Percentiles rank a stretch among this genome's conserved stretches.
phyloP scores from a whole-genome alignment of 371 early-diverging fungal genomes.

The Mucor indicus region DNA sequence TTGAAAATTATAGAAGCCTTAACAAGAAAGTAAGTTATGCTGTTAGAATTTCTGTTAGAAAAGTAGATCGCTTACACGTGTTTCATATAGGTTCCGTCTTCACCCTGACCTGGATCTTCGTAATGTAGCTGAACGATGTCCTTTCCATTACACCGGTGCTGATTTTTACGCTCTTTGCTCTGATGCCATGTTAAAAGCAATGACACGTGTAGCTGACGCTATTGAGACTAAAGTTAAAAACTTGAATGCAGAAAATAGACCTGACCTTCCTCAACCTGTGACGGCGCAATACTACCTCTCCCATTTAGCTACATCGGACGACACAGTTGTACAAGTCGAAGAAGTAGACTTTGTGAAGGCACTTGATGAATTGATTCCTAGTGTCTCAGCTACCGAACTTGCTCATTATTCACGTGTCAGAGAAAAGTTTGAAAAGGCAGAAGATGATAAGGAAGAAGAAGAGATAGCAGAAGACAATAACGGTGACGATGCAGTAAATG shows the following conservation, averaged over 20 bases:
- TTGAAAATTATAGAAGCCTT: constrained; percentile 86
- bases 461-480: background rate
- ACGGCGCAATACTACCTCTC: constrained; percentile 85
- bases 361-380: constrained; percentile 81
- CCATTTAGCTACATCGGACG: constrained; percentile 63
- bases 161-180: constrained; percentile 98
- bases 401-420: constrained; percentile 81
- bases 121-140: constrained; percentile 78
- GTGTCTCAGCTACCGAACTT: constrained; percentile 87
- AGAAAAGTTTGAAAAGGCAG: constrained; percentile 53
- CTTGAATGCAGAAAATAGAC: constrained; percentile 31
- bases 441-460: constrained; percentile 22
- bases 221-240: constrained; percentile 68
- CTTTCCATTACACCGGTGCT: constrained; percentile 94
- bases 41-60: too few species aligned
- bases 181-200: constrained; percentile 95
- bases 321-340: constrained; percentile 72
- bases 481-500: background rate
- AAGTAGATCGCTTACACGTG: too few species aligned
- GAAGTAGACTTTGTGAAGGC: constrained; percentile 84
- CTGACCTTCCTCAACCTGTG: constrained; percentile 47
- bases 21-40: constrained; percentile 82
- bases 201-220: constrained; percentile 79
- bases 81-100: constrained; percentile 65
- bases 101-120: constrained; percentile 73